A percentile compares a stretch with the other conserved stretches of the same genome.
These are phyloP conservation scores for Solidago caesia DNA, from an alignment of 129 eudicot species.

Conservation along the genomic window DNA sequence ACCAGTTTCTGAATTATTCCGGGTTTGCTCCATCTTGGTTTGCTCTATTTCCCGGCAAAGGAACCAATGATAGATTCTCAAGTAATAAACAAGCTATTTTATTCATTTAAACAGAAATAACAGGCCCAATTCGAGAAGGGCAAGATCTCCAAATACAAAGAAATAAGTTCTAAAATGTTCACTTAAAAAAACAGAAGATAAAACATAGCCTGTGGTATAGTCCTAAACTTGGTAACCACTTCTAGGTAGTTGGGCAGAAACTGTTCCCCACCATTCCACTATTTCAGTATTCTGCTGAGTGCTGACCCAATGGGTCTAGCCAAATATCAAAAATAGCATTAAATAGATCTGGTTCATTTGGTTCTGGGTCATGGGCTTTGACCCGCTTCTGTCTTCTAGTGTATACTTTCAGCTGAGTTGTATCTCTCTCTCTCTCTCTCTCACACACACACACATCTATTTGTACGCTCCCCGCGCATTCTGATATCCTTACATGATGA, in stretches of 20 bases:
- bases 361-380: not conserved
- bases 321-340: not conserved
- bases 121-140: not conserved
- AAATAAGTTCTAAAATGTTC: no score
- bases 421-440: no score
- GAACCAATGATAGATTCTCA: not conserved
- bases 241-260: not conserved
- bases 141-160: not conserved
- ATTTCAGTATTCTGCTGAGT: not conserved
- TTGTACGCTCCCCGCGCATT: no score
- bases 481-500: no score
- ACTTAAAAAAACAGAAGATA: not conserved
- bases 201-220: no score
- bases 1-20: not conserved
- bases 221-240: not conserved
- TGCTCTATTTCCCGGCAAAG: slow-evolving; percentile 2
- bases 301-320: not conserved
- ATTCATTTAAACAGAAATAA: not conserved
- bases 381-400: not conserved
- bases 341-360: not conserved
- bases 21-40: not conserved
- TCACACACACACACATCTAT: no score
- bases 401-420: not conserved
- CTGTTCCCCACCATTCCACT: not conserved
- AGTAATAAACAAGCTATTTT: no score